Evolutionary conservation across 2,329 filamentous ascomycete genomes (phyloP), one percentile per base, ranked within the genome.

Genomic region (Oidium heveae): DNA sequence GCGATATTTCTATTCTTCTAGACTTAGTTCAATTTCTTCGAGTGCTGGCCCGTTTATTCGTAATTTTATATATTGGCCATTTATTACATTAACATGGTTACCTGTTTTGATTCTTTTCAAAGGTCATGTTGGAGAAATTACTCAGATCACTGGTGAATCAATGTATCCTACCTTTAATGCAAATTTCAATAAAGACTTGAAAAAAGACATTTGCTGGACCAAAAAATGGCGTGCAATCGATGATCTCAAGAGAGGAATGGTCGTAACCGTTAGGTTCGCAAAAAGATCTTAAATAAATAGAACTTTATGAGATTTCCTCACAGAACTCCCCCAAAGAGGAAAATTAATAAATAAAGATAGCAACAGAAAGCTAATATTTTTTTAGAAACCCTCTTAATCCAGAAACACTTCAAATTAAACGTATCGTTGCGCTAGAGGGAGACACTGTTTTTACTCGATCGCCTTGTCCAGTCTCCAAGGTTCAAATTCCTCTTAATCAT

Each of bases 141-240:
- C 73, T 3, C 67, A 69, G 56, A 74, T 84, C 57, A 70, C 71
- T 37, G 80, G 80, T 1, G 66, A 71, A 20, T 86, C 82, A 20
- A 91, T 91, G 85, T 82, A 82, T 55, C 85, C 85, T 1, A 82
- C 79, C 57, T 69, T 89, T 55, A 88, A 88, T 62, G 71, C 77
- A 56, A 74, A 80, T 54, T 79, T 72, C 61, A 71, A 80, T 63
- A 71, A 73, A 61, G 77, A 71, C 56, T 69, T 69, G 58, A 64
- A 66, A 39, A 66, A 71, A 53, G 79, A 83, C 58, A 57, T 75
- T n/a, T 74, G 78, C 34, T 65, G 80, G 58, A 76, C 73, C 55
- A 73, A 70, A 62, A 82, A 80, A 63, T 73, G 74, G 65, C 73
- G 74, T 57, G 72, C 77, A 24, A 72, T 74, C 56, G 68, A 75